Evolutionary conservation across 306 rosid genomes (phyloP), one percentile per base, ranked within the genome.

Genomic region (Sesbania bispinosa): DNA sequence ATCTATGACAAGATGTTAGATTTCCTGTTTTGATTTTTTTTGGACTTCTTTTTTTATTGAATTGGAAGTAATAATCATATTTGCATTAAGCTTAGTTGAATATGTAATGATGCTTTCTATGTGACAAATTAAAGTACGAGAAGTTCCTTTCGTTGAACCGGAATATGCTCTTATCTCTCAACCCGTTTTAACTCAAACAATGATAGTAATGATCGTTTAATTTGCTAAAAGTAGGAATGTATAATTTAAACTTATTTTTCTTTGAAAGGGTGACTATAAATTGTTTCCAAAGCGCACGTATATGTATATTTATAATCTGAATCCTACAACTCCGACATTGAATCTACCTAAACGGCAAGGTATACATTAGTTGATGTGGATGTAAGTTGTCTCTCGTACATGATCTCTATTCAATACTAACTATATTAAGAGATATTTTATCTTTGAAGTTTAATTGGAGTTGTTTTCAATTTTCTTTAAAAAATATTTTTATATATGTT

Each of bases 321-420:
- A 35, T 73, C 70, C 72, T 43, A 51, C 10, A 18, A 5, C 4
- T 11, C 79, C 60, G 50, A 53, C 67, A 75, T 19, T 75, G 4
- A 52, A 11, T 42, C 24, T 46, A 20, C 39, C 38, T 32, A n/a
- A 30, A 32, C 19, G 27, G 45, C 36, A 43, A 21, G 32, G 41
- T 45, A 43, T 29, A 64, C 38, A 70, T 42, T 53, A 62, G 48
- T 55, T 75, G 74, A 65, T 55, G 42, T 43, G 41, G 80, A 66
- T 43, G 42, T 32, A 55, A 66, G 61, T 75, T 74, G n/a, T 62
- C 55, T 36, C 35, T 30, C 38, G 1, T 16, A 36, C 42, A 10
- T 9, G 13, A 36, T 36, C 0, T 36, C 42, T 36, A 36, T 36
- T 7, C 42, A 36, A 36, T 36, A 36, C 1, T 9, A 36, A 7